Evolutionary conservation across 2,329 filamentous ascomycete genomes (phyloP).

Genomic region (Aspergillus sp.): DNA sequence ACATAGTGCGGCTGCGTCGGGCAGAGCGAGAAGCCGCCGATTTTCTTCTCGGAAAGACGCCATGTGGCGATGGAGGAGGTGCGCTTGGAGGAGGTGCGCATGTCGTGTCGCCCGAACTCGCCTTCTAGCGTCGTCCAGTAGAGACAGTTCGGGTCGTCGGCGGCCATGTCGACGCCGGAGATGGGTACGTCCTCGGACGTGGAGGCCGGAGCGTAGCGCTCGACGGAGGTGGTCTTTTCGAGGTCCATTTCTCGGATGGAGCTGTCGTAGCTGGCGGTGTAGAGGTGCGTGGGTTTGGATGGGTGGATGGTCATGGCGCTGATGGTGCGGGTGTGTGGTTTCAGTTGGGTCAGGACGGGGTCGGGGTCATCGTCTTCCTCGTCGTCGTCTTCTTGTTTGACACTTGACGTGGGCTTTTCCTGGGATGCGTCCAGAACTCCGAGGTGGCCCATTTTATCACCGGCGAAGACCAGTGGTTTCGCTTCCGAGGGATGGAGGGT

Average conservation of each 20-base stretch:
- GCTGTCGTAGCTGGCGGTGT: slow-evolving; percentile 87
- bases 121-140: slow-evolving; percentile 88
- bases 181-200: slow-evolving; percentile 72
- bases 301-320: slow-evolving; percentile 77
- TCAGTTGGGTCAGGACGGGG: slow-evolving; percentile 83
- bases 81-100: slow-evolving; percentile 55
- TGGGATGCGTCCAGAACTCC: slow-evolving; percentile 78
- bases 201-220: slow-evolving; percentile 75
- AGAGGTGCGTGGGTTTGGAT: slow-evolving; percentile 71
- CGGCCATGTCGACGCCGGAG: slow-evolving; percentile 77
- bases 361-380: slow-evolving; percentile 65
- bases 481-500: slow-evolving; percentile 83
- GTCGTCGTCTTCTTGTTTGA: slow-evolving; percentile 61
- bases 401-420: slow-evolving; percentile 44
- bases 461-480: slow-evolving; percentile 87
- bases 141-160: slow-evolving; percentile 68
- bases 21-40: slow-evolving; percentile 86
- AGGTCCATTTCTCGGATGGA: slow-evolving; percentile 86
- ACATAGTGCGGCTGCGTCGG: slow-evolving; percentile 77
- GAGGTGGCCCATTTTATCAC: slow-evolving; percentile 88
- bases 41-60: slow-evolving; percentile 84
- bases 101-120: slow-evolving; percentile 76
- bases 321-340: slow-evolving; percentile 86
- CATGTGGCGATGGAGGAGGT: slow-evolving; percentile 62
- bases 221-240: slow-evolving; percentile 72